Conservation (phyloP, 2,329 filamentous ascomycete genomes). For the Exophiala aquamarina region DNA sequence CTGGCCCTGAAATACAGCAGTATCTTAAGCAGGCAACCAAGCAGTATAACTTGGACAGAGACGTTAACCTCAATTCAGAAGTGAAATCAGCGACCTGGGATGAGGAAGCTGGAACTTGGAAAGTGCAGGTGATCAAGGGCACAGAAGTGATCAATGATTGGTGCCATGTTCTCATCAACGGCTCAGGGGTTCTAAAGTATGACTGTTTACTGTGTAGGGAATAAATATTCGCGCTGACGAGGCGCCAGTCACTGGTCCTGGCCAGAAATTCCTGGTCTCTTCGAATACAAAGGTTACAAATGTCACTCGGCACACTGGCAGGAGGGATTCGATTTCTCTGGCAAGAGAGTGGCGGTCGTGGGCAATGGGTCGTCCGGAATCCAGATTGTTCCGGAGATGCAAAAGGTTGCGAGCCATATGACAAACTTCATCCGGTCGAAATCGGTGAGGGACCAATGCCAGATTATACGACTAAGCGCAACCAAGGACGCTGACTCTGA, state of each 20-base stretch:
- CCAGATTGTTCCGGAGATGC: slow-evolving; percentile 38
- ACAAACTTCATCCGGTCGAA: slow-evolving; percentile 27
- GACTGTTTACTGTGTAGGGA: neutral
- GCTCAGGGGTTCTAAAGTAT: slow-evolving; percentile 17
- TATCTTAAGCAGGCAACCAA: slow-evolving; percentile 41
- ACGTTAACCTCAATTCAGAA: slow-evolving; percentile 38
- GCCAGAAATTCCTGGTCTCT: slow-evolving; percentile 29
- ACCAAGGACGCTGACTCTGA: neutral
- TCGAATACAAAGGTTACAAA: slow-evolving; percentile 35
- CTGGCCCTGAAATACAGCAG: slow-evolving; percentile 42
- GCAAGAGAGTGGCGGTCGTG: slow-evolving; percentile 29
- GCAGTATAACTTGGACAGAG: slow-evolving; percentile 40
- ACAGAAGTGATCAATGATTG: slow-evolving; percentile 16
- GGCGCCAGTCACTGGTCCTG: slow-evolving; percentile 41
- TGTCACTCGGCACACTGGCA: slow-evolving; percentile 45
- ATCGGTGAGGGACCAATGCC: slow-evolving; percentile 15
- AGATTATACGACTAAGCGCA: neutral
- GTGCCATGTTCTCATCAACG: slow-evolving; percentile 12
- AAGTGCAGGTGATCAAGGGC: slow-evolving; percentile 30
- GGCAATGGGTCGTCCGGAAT: slow-evolving; percentile 29
- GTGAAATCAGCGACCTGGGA: slow-evolving; percentile 42
- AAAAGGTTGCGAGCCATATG: slow-evolving; percentile 34
- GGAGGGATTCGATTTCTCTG: slow-evolving; percentile 10
- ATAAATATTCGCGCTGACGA: neutral
- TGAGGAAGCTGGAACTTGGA: slow-evolving; percentile 37